Conservation (phyloP, 1,139 yeast genomes). For the Zygoascus hellenicus region DNA sequence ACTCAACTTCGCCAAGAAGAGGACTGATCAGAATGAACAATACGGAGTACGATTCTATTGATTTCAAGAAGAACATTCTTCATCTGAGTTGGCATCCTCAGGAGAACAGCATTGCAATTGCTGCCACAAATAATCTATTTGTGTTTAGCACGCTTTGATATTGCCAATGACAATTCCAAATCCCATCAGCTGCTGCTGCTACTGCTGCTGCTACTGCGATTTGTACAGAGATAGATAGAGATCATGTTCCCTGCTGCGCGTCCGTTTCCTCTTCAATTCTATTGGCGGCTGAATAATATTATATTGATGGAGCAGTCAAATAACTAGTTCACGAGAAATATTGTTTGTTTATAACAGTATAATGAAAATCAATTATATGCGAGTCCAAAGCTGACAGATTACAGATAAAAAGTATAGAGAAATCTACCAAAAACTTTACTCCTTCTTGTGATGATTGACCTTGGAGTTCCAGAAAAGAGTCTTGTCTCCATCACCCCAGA, state of each 20-base stretch:
- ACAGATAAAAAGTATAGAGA: neutral
- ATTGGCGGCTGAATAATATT: too few relatives aligned
- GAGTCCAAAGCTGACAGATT: neutral
- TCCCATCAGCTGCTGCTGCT: neutral
- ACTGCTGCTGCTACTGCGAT: too few relatives aligned
- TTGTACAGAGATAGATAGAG: neutral
- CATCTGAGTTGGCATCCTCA: constrained; percentile 98
- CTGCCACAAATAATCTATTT: constrained; percentile 84
- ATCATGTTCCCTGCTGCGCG: too few relatives aligned
- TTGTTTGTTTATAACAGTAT: constrained; percentile 3
- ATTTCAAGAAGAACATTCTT: constrained; percentile 89
- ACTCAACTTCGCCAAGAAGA: constrained; percentile 22
- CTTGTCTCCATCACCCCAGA: constrained; percentile 99
- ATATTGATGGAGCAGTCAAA: too few relatives aligned
- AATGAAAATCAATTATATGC: constrained; percentile 4
- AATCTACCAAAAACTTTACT: constrained; percentile 11
- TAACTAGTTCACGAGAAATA: too few relatives aligned
- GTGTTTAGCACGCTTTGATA: constrained; percentile 36
- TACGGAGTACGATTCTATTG: constrained; percentile 76
- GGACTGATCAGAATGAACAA: constrained; percentile 34
- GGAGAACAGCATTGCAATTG: constrained; percentile 95
- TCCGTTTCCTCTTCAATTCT: neutral
- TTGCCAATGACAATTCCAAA: neutral
- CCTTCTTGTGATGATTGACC: constrained; percentile 67
- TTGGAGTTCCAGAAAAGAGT: constrained; percentile 94